Base-by-base conservation (phyloP, 1,284 basidiomycete species). In the Naganishia albida region DNA sequence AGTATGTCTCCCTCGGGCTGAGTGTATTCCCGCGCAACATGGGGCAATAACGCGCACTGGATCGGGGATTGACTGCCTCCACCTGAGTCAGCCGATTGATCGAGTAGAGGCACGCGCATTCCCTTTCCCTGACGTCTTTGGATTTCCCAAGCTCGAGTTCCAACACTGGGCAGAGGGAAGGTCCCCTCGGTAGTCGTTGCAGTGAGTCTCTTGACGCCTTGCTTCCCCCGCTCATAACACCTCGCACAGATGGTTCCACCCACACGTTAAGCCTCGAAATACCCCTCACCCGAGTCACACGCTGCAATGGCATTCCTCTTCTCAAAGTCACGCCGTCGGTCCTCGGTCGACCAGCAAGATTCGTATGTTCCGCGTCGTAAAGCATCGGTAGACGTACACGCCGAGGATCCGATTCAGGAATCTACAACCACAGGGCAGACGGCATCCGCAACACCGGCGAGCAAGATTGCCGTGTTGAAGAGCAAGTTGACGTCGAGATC, bases 291-390 rank as follows among this genome's bases (percentile, higher is more conserved):
- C n/a, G n/a, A n/a, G n/a, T n/a, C n/a, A n/a, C n/a, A n/a, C n/a
- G n/a, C n/a, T 34, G 10, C 34, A 16, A 60, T 60, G 57, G 46
- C 57, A 7, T 60, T 60, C 34, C 25, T 60, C 20, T 60, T 60
- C 38, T 60, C 57, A 10, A 60, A 60, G 49, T 30, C 49, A 20
- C 57, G 57, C 7, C 57, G 46, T 10, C 46, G 39, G 34, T 60
- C 57, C 46, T 49, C 57, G 20, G 57, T 50, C 46, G 57, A 60
- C 34, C 26, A 26, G 55, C 44, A 40, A 28, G 46, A 48, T 10
- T 7, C 30, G 13, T 10, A 28, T 10, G 7, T 38, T 16, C 16
- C 30, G 16, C 43, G 39, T 10, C 46, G 57, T 13, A 60, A 60
- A 60, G 46, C 57, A 23, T 60, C 57, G 12, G 6, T 60, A n/a